These are phyloP conservation scores for Botrytis fabae DNA, from an alignment of 2,329 filamentous ascomycete species.

Conservation along the genomic window DNA sequence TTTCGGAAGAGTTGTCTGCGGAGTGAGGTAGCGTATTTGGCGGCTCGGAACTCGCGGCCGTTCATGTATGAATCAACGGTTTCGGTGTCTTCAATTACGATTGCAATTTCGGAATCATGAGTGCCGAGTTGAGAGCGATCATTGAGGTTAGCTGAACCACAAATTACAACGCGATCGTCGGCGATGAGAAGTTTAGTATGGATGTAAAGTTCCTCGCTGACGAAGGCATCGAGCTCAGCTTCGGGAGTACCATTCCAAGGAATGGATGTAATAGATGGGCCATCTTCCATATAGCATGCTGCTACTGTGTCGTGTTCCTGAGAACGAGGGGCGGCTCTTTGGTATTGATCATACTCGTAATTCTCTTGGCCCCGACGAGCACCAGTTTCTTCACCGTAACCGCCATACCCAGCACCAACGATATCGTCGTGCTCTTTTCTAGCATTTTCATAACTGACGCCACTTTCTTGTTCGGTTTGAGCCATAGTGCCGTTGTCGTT, in stretches of 20 bases:
- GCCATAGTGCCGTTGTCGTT: conserved; percentile 66
- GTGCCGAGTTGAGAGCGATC: conserved; percentile 74
- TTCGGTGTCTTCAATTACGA: conserved; percentile 78
- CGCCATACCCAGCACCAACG: conserved; percentile 49
- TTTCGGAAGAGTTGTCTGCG: conserved; percentile 87
- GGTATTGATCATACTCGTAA: conserved; percentile 57
- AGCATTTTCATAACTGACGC: conserved; percentile 68
- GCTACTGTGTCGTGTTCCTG: conserved; percentile 73
- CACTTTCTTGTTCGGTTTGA: conserved; percentile 59
- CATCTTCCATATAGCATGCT: conserved; percentile 79
- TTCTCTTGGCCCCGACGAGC: conserved; percentile 41
- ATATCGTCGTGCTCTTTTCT: conserved; percentile 63
- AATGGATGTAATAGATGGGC: conserved; percentile 63
- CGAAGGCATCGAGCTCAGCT: conserved; percentile 59
- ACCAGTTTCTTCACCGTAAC: conserved; percentile 42
- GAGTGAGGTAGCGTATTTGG: conserved; percentile 75
- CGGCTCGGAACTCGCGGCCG: conserved; percentile 69
- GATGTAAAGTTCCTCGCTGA: conserved; percentile 63
- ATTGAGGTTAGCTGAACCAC: conserved; percentile 65
- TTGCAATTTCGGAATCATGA: conserved; percentile 88
- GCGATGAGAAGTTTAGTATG: conserved; percentile 75
- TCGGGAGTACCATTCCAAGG: conserved; percentile 57
- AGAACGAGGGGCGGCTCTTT: conserved; percentile 62
- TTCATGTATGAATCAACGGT: conserved; percentile 72
- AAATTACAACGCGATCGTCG: conserved; percentile 79